Evolutionary conservation across 192 early-diverging fungal genomes (phyloP), one percentile per base, ranked within the genome.

Genomic region (Phycomyces nitens): DNA sequence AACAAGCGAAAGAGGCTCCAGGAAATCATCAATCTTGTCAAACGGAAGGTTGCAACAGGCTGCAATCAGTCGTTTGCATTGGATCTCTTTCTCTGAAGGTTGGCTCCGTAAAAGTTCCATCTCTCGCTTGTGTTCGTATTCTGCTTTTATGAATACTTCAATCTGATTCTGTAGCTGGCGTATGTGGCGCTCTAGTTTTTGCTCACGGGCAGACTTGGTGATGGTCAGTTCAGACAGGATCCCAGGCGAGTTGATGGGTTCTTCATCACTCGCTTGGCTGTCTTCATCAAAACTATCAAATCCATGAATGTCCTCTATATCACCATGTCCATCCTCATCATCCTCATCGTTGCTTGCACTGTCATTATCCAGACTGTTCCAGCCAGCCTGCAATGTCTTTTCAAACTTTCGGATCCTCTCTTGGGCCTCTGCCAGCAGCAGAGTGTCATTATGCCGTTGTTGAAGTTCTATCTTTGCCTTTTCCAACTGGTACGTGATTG

Each of bases 31-130:
- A 2, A 98, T 90, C 39, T 88, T 79, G 1, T 88, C 90, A 15
- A 91, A 64, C 15, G 82, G 78, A 23, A 96, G 85, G 60, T 88
- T 83, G 66, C 93, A 95, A 70, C 93, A 94, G 22, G 85, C 83
- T 7, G 92, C 84, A 72, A 96, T 94, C 34, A 98, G 81, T 59
- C 83, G 79, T 74, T 90, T 90, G 74, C 88, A 96, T 58, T 89
- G 83, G 42, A 89, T 60, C 67, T 94, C 92, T 42, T 80, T 82
- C 21, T 88, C 83, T 2, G 80, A 80, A 2, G 84, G 76, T 47
- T 82, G 79, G 8, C 71, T 71, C 8, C 76, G 77, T 27, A 87
- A 53, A 8, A 70, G 76, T 10, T 76, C 72, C 22, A 93, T 56
- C 27, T 92, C 85, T n/a, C 82, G 66, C 23, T 74, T 69, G 24